phyloP scores from a whole-genome alignment of 164 flowering plant genomes.

The Umbilicus rupestris region DNA sequence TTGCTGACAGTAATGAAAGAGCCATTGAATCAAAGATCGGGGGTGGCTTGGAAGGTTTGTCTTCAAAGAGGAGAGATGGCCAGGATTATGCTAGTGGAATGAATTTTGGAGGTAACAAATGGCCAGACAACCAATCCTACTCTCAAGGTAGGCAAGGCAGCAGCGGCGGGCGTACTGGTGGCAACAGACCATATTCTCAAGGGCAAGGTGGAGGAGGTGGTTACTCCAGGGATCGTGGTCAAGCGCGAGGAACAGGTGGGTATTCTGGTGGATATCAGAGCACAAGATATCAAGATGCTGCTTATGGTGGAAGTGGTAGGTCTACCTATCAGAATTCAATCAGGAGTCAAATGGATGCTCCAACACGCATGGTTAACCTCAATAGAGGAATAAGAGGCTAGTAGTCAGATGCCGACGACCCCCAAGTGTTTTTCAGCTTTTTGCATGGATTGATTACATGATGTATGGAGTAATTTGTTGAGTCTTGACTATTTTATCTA shows the following conservation, averaged over 20 bases:
- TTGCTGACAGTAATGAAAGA: slow-evolving; percentile 85
- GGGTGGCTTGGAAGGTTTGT: slow-evolving; percentile 62
- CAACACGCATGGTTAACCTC: slow-evolving; percentile 72
- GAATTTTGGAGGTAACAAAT: slow-evolving; percentile 35
- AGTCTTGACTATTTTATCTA: too few relatives aligned
- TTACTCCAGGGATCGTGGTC: slow-evolving; percentile 39
- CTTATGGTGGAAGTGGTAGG: slow-evolving; percentile 32
- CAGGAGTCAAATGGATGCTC: slow-evolving; percentile 48
- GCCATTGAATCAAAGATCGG: slow-evolving; percentile 70
- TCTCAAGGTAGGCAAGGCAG: slow-evolving; percentile 53
- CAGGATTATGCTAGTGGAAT: slow-evolving; percentile 55
- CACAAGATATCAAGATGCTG: slow-evolving; percentile 31
- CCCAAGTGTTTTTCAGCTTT: too few relatives aligned
- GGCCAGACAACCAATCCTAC: slow-evolving; percentile 50
- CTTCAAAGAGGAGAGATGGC: slow-evolving; percentile 56
- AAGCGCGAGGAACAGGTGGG: slow-evolving; percentile 31
- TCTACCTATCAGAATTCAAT: slow-evolving; percentile 25
- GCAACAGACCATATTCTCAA: slow-evolving; percentile 22
- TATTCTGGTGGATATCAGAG: slow-evolving; percentile 30
- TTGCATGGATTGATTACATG: too few relatives aligned
- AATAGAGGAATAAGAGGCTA: slow-evolving; percentile 27
- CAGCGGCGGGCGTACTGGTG: slow-evolving; percentile 29
- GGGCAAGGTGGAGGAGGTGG: slow-evolving; percentile 32
- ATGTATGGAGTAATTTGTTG: too few relatives aligned
- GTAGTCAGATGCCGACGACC: background rate